Percentiles rank a stretch among this genome's conserved stretches.
Conservation (phyloP, 75 land plant genomes). For the Cryptomeria japonica region DNA sequence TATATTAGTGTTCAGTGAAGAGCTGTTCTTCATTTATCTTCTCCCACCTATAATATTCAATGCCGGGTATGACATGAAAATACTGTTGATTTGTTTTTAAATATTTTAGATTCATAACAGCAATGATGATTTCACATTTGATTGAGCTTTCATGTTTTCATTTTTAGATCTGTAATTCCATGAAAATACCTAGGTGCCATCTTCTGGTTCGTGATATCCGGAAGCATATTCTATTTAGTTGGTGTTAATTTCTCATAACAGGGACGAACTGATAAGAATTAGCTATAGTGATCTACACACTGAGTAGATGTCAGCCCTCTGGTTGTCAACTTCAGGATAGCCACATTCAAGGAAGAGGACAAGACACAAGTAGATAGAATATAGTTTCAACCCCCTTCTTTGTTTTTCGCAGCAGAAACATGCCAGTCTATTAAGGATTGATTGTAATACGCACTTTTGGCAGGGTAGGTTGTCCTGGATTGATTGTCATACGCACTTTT, state of each 20-base stretch:
- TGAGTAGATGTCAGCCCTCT: background rate
- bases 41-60: conserved; percentile 96
- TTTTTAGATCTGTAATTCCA: background rate
- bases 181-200: background rate
- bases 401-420: background rate
- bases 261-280: background rate
- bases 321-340: background rate
- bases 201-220: background rate
- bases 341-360: no score
- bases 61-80: conserved; percentile 68
- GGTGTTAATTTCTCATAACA: background rate
- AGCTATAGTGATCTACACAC: background rate
- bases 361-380: background rate
- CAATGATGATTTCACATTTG: background rate
- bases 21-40: conserved; percentile 85
- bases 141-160: background rate
- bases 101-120: background rate
- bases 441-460: no score
- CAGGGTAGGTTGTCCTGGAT: no score
- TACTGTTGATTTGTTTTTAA: background rate
- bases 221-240: background rate
- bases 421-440: background rate
- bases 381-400: background rate
- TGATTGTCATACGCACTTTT: no score
- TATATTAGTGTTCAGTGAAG: conserved; percentile 65